Base-by-base conservation (phyloP, 1,284 basidiomycete genomes). In the Somion occarium region DNA sequence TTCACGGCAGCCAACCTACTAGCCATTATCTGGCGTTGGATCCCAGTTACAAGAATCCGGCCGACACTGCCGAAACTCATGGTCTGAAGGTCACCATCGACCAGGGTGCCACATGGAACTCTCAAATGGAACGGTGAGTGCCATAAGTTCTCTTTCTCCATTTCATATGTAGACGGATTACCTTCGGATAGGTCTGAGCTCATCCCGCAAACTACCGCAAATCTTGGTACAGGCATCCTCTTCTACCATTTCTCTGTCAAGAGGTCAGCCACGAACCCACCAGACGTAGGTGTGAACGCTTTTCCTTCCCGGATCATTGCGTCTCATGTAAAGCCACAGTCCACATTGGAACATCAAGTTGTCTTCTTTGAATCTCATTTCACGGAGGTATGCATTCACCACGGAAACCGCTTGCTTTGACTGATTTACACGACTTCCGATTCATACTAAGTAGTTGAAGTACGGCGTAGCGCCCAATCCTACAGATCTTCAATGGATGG, bases 341-440 rank as follows among this genome's bases (percentile, higher is more conserved):
- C 73, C 15, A 71, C 74, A 5, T 64, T 75, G 20, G 79, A 84
- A 60, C 80, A 84, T 57, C 81, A 84, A 63, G 76, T 73, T 46
- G 48, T 68, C 45, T 83, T 85, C 73, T 85, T 83, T 59, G 81
- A 83, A 64, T 80, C 77, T 44, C 82, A 83, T 63, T 84, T 83
- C 65, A 83, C 80, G 3, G 81, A 81, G 69, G 76, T 75, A 51
- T 46, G 61, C 18, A 18, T 9, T 34, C 15, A 49, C 15, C 13
- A 22, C 18, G 19, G 24, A 12, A 18, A 13, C 38, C 39, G 9
- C 9, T 22, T 42, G 13, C 7, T 15, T 15, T 7, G 30, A 7
- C 30, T 34, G 15, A 34, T 15, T 34, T 15, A 15, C 30, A 34
- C 30, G n/a, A n/a, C n/a, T n/a, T n/a, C n/a, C n/a, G n/a, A n/a